These are phyloP conservation scores for Cephaloascus albidus DNA, from an alignment of 805 yeast species.

Conservation along the genomic window DNA sequence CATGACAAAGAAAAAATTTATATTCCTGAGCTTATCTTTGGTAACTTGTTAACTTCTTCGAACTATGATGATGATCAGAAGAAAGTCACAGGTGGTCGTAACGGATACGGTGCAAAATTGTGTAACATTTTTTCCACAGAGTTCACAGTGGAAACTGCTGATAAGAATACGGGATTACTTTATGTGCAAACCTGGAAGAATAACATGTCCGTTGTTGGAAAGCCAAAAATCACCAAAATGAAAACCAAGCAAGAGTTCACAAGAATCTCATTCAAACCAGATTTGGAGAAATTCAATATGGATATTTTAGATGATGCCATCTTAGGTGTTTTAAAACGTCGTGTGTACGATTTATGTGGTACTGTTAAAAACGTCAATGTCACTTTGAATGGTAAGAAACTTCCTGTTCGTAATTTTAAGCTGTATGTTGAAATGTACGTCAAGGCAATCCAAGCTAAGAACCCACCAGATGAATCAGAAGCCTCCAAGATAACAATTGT, in stretches of 20 bases:
- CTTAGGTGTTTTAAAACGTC: conserved; percentile 75
- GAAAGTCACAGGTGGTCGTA: conserved; percentile 97
- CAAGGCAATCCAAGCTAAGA: conserved; percentile 54
- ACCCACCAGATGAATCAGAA: conserved; percentile 18
- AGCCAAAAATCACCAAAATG: conserved; percentile 59
- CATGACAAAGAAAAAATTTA: conserved; percentile 87
- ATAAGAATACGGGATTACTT: conserved; percentile 46
- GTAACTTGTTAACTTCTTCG: conserved; percentile 87
- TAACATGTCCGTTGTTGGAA: conserved; percentile 73
- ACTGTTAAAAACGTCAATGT: conserved; percentile 80
- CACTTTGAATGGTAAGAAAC: conserved; percentile 61
- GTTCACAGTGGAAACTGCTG: conserved; percentile 85
- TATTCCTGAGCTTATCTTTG: conserved; percentile 94
- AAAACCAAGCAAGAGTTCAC: conserved; percentile 70
- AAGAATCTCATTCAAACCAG: conserved; percentile 82
- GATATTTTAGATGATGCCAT: conserved; percentile 73
- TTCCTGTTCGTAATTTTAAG: conserved; percentile 71
- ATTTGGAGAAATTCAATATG: conserved; percentile 79
- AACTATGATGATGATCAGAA: conserved; percentile 93
- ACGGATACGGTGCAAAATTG: conserved; percentile 95
- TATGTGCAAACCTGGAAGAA: conserved; percentile 81
- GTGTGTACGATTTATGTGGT: conserved; percentile 94
- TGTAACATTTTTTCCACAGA: conserved; percentile 93
- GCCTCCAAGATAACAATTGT: conserved; percentile 33
- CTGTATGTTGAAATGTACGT: conserved; percentile 84